These are phyloP conservation scores for Starmera dryadoides DNA, from an alignment of 805 yeast genomes.

Conservation along the genomic window DNA sequence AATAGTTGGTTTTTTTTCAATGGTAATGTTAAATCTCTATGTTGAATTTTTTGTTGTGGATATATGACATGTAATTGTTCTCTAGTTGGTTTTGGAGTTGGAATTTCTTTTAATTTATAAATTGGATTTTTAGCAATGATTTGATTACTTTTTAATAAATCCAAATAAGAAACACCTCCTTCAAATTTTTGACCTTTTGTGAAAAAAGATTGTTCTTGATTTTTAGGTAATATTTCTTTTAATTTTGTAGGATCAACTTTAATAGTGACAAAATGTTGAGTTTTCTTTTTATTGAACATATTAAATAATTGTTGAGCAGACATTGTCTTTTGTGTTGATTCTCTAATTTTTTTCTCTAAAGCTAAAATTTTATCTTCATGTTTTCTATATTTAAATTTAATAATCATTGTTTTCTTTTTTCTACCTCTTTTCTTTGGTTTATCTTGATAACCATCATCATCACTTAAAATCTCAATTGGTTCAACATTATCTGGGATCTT, in stretches of 20 bases:
- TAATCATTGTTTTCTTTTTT: conserved; percentile 1
- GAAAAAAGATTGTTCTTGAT: neutral
- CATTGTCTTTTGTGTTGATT: conserved; percentile 5
- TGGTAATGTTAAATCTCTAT: conserved; percentile 3
- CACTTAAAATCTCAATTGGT: neutral
- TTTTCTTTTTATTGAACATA: conserved; percentile 2
- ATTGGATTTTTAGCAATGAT: conserved; percentile 8
- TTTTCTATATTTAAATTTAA: conserved; percentile 14
- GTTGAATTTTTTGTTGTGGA: conserved; percentile 1
- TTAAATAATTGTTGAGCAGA: conserved; percentile 14
- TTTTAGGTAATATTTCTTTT: neutral
- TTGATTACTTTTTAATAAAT: conserved; percentile 4
- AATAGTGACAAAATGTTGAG: neutral
- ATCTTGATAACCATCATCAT: neutral
- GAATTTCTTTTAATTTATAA: conserved; percentile 14
- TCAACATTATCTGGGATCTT: neutral
- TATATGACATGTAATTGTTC: conserved; percentile 11
- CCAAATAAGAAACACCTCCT: conserved; percentile 7
- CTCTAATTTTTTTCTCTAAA: conserved; percentile 16
- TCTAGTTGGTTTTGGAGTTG: conserved; percentile 5
- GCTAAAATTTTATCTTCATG: conserved; percentile 10
- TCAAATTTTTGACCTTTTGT: neutral
- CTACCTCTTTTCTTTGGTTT: neutral
- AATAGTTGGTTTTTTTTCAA: neutral
- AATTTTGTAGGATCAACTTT: neutral